Base-by-base conservation (phyloP, 495 filamentous ascomycete species). In the Glonium stellatum region DNA sequence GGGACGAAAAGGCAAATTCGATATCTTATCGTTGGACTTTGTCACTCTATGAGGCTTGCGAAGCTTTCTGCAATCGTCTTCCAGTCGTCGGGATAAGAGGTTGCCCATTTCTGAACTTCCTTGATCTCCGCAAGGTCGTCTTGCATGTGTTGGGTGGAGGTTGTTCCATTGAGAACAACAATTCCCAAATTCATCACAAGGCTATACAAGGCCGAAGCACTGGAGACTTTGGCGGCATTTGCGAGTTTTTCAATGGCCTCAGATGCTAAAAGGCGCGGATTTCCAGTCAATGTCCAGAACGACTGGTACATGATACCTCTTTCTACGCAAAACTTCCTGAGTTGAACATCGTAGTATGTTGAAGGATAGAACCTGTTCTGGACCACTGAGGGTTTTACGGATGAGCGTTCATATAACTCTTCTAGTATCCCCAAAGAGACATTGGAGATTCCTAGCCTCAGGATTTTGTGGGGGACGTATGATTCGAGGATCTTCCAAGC, bases 251-350 rank as follows among this genome's bases (percentile, higher is more conserved):
- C 63, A 5, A 91, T 84, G 21, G 79, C 70, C 6, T 63, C 63
- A 34, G 76, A 79, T 44, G 67, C 76, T 31, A 84, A 57, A 47
- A 91, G 74, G 15, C 78, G 70, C 10, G 77, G 81, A 62, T 93
- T 92, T 0, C 80, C 89, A 0, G 82, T 87, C 69, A 93, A 67
- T 0, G 86, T 90, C 88, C 88, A 90, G 73, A 90, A 92, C 21
- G 82, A 79, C 69, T 92, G 87, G 67, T 90, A 92, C 15, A 78
- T 67, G 39, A 88, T 83, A 23, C 74, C 75, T 6, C 79, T 71
- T 36, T 80, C 77, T 13, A 75, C 71, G 66, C 86, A 90, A 69
- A 84, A 92, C 0, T 68, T 67, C 10, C 88, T 79, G 8, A 91
- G 62, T 1, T 75, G 69, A 0, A 75, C 67, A 58, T 92, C 89